Conservation (phyloP, 2,329 filamentous ascomycete species). For the Byssoonygena ceratinophila region DNA sequence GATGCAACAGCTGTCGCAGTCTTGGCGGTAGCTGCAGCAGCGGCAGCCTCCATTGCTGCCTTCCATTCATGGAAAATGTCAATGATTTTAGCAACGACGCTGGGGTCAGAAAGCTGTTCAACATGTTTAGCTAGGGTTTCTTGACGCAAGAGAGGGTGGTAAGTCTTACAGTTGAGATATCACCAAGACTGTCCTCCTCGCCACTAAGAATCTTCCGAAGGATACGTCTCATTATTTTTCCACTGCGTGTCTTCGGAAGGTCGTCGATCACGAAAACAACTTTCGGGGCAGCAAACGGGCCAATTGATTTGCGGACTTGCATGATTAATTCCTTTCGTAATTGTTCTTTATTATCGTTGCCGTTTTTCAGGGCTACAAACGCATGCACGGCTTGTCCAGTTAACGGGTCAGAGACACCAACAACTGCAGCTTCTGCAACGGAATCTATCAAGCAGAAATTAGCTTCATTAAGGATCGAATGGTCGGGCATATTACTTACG, state of each 20-base stretch:
- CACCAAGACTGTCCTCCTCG: conserved; percentile 92
- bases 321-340: conserved; percentile 87
- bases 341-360: conserved; percentile 51
- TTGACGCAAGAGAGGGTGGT: not conserved
- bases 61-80: conserved; percentile 52
- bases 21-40: not conserved
- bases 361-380: conserved; percentile 86
- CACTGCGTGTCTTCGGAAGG: conserved; percentile 90
- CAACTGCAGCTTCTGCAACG: conserved; percentile 89
- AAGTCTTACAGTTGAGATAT: conserved; percentile 69
- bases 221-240: conserved; percentile 98
- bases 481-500: conserved; percentile 33
- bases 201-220: conserved; percentile 93
- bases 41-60: not conserved
- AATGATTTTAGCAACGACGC: conserved; percentile 84
- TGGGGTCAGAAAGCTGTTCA: conserved; percentile 70
- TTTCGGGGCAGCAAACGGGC: conserved; percentile 93
- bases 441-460: conserved; percentile 37
- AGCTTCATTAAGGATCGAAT: conserved; percentile 3
- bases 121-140: not conserved
- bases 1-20: not conserved
- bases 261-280: conserved; percentile 83
- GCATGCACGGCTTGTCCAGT: conserved; percentile 96
- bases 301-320: conserved; percentile 94
- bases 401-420: conserved; percentile 84